Percentiles rank a stretch among this genome's conserved stretches.
phyloP scores from a whole-genome alignment of 768 basidiomycete species.

The Termitomyces sp. region DNA sequence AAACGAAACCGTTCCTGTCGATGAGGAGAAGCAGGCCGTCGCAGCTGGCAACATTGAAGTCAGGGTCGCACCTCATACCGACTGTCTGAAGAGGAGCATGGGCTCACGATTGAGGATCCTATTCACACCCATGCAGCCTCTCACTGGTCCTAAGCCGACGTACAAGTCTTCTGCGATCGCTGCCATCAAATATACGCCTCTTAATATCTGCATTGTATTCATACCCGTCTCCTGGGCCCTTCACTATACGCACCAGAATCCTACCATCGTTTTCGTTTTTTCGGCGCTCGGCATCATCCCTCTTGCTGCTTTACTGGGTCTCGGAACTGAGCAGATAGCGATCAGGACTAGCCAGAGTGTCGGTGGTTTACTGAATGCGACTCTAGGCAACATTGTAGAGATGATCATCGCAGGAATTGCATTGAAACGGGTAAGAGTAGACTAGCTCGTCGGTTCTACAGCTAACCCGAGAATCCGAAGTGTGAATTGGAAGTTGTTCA shows the following conservation, averaged over 20 bases:
- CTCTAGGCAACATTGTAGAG: constrained; percentile 50
- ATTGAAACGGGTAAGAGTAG: constrained; percentile 17
- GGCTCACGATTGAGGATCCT: not conserved
- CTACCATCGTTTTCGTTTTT: not conserved
- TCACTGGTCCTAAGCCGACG: not conserved
- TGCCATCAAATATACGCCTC: not conserved
- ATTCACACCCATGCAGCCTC: not conserved
- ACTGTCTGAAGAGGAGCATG: not conserved
- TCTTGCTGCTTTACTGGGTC: constrained; percentile 20
- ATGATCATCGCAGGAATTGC: constrained; percentile 49
- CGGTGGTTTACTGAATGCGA: constrained; percentile 52
- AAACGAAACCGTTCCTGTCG: not conserved
- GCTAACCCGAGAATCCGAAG: not conserved
- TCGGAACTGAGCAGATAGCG: constrained; percentile 53
- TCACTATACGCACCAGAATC: not conserved
- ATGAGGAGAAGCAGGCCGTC: not conserved
- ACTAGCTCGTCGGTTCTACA: too few relatives aligned
- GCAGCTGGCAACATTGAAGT: not conserved
- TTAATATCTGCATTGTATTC: not conserved
- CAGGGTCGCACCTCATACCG: not conserved
- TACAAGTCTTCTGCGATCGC: not conserved
- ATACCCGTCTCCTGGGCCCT: not conserved
- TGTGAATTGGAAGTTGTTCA: constrained; percentile 34
- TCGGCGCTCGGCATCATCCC: not conserved
- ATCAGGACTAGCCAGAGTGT: constrained; percentile 44